Conservation (phyloP, 331 rosid species). For the Ulmus americana region DNA sequence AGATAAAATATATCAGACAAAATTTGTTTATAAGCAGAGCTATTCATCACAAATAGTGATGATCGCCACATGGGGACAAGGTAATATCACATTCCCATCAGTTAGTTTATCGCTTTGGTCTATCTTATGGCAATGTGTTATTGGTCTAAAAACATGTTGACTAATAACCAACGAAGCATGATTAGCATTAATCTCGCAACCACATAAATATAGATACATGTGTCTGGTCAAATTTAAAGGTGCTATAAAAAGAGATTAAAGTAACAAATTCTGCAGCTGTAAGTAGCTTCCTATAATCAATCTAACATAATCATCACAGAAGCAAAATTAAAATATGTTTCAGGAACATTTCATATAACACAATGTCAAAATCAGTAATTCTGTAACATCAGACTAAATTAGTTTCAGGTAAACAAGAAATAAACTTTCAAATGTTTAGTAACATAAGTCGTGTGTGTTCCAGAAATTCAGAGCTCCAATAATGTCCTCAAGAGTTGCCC, state of each 20-base stretch:
- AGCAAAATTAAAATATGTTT: neutral
- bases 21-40: neutral
- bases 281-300: neutral
- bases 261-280: too few relatives aligned
- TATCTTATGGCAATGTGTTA: too few relatives aligned
- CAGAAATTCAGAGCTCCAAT: neutral
- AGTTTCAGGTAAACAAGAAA: neutral
- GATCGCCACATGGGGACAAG: neutral
- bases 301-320: neutral
- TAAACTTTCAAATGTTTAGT: neutral
- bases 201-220: too few relatives aligned
- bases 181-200: too few relatives aligned
- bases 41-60: too few relatives aligned
- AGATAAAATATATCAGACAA: conserved; percentile 9
- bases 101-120: too few relatives aligned
- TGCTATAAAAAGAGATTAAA: too few relatives aligned
- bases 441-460: neutral
- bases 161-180: too few relatives aligned
- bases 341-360: neutral
- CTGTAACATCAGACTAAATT: neutral
- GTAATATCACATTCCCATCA: neutral
- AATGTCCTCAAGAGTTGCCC: neutral
- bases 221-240: too few relatives aligned
- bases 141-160: too few relatives aligned
- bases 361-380: neutral